phyloP scores from a whole-genome alignment of 345 rosid genomes.

The Aethionema arabicum region DNA sequence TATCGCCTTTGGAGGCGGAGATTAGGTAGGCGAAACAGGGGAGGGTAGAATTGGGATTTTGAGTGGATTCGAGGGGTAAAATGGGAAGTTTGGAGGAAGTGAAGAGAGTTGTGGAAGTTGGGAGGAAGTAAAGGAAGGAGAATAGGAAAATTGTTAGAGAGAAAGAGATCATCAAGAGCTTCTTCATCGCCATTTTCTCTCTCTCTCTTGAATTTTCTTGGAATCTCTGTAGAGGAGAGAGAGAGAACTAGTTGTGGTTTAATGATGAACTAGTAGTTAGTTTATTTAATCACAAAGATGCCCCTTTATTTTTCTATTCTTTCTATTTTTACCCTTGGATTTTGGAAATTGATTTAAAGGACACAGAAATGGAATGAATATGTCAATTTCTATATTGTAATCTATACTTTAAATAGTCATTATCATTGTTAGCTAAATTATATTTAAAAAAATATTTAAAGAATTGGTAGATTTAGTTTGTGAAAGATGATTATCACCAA shows the following conservation, averaged over 20 bases:
- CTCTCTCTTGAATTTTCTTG: constrained; percentile 29
- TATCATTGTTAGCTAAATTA: neutral
- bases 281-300: constrained; percentile 12
- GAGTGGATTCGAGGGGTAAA: constrained; percentile 36
- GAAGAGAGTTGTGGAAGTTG: constrained; percentile 43
- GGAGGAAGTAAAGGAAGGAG: constrained; percentile 50
- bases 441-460: constrained; percentile 3
- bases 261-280: neutral
- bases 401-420: neutral
- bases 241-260: constrained; percentile 11
- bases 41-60: constrained; percentile 43
- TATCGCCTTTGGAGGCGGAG: constrained; percentile 80
- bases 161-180: constrained; percentile 55
- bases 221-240: constrained; percentile 7
- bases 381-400: too few relatives aligned
- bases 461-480: constrained; percentile 12
- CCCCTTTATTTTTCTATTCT: constrained; percentile 8
- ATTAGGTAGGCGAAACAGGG: constrained; percentile 81
- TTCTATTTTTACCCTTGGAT: constrained; percentile 9
- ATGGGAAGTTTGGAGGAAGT: constrained; percentile 41
- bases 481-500: constrained; percentile 24
- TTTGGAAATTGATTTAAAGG: neutral
- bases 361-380: neutral
- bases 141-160: constrained; percentile 50
- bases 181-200: constrained; percentile 35